Percentiles rank a stretch among this genome's conserved stretches.
Evolutionary conservation across 78 protist genomes (phyloP).

Genomic region (Guillardia theta): DNA sequence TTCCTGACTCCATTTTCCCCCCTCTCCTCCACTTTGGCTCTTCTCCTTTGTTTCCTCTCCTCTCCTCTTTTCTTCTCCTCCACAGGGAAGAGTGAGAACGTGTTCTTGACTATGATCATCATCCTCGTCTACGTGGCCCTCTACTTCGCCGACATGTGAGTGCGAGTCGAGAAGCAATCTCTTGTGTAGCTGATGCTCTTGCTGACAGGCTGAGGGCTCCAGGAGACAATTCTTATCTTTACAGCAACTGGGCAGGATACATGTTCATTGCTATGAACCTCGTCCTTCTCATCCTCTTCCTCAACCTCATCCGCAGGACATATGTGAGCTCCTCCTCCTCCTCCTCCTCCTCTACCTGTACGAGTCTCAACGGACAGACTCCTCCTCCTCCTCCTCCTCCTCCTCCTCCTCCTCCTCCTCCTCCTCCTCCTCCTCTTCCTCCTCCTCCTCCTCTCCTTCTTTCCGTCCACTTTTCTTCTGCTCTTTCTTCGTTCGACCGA

Average conservation of each 20-base stretch:
- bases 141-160: not conserved
- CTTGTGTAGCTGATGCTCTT: no score
- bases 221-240: not conserved
- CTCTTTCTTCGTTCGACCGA: not conserved
- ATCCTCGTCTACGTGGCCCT: not conserved
- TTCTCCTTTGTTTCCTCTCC: not conserved
- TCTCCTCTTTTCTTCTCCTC: not conserved
- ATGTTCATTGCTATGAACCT: not conserved
- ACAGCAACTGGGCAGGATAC: not conserved
- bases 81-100: not conserved
- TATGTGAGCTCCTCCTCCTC: not conserved
- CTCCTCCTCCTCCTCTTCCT: not conserved
- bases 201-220: constrained; percentile 20
- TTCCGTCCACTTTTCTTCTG: not conserved
- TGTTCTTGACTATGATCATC: not conserved
- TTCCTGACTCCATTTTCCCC: no score
- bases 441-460: not conserved
- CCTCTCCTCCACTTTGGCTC: not conserved
- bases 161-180: no score
- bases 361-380: no score
- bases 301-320: not conserved
- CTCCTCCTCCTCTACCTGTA: no score
- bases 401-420: not conserved
- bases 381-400: no score
- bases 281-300: not conserved